Base-by-base conservation (phyloP, 2,329 filamentous ascomycete species). In the Botryosphaeria dothidea region DNA sequence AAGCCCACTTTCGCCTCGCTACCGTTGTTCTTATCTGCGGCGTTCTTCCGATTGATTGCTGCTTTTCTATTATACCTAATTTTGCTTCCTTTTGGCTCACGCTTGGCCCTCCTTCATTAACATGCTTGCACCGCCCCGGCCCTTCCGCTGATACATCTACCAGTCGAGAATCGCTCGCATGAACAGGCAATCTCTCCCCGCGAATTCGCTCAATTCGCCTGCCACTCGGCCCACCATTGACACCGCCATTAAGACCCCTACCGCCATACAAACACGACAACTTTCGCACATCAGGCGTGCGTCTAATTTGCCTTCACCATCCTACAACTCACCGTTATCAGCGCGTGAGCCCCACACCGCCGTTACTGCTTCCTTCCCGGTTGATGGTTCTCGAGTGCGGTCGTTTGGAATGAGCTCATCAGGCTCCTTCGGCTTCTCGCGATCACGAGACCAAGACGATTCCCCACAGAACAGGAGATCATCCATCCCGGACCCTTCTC, bases 111-210 rank as follows among this genome's bases (percentile, higher is more conserved):
- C 52, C 56, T 60, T 60, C 56, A 60, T 60, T 57, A 60, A 60
- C n/a, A 60, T 34, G 56, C 38, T 23, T 34, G 56, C 56, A 60
- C 34, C 17, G 56, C 9, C 38, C 25, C 27, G 15, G 49, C 48
- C 49, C 27, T 49, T 56, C 38, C 25, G 61, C 61, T 64, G 31
- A 64, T 49, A 15, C 48, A 49, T 43, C 25, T 23, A 64, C 36
- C 67, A 76, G 72, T 77, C 76, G n/a, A 75, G 76, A 66, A 75
- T 78, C 54, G 75, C 74, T 61, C 72, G 75, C 43, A 68, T 73
- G 21, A 74, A 69, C 69, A 71, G 76, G 17, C 73, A 76, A 64
- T 77, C 76, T 17, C 69, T 75, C 8, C 75, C 76, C 11, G 71
- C 74, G 8, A 71, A 67, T 43, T 65, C 72, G 13, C 69, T 71